Percentiles rank a stretch among this genome's conserved stretches.
phyloP scores from a whole-genome alignment of 371 early-diverging fungal genomes.

The Synchytrium microbalum region DNA sequence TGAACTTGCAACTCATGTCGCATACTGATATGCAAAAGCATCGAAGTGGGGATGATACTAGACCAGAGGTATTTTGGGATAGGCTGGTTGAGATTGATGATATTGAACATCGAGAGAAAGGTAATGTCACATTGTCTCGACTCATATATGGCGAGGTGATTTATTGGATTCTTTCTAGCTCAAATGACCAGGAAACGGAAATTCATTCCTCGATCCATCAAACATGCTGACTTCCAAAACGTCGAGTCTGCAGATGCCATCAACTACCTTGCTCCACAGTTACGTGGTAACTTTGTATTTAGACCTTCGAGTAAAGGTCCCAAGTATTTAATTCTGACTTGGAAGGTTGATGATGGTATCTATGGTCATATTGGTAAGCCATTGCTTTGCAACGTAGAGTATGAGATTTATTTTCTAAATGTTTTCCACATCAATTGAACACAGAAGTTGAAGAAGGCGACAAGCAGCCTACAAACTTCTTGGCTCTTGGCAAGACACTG shows the following conservation, averaged over 20 bases:
- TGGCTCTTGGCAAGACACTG: conserved; percentile 47
- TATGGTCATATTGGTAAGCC: conserved; percentile 75
- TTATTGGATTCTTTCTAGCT: too few relatives aligned
- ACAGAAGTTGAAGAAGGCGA: conserved; percentile 60
- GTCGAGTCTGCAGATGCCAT: conserved; percentile 67
- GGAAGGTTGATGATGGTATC: conserved; percentile 78
- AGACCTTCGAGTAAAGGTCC: conserved; percentile 84
- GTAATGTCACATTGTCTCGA: too few relatives aligned
- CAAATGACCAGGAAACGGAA: background rate
- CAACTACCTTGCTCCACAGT: background rate
- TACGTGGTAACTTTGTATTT: conserved; percentile 74
- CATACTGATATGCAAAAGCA: too few relatives aligned
- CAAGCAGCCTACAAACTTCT: conserved; percentile 61
- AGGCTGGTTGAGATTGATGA: too few relatives aligned
- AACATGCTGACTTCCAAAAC: conserved; percentile 79
- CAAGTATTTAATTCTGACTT: conserved; percentile 83
- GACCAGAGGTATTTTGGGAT: too few relatives aligned
- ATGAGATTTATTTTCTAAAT: background rate
- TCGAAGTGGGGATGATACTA: too few relatives aligned
- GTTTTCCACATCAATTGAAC: background rate
- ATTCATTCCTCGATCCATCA: conserved; percentile 19
- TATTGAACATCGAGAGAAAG: too few relatives aligned
- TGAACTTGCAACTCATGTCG: too few relatives aligned
- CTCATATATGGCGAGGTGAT: too few relatives aligned
- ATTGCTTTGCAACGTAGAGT: too few relatives aligned